Conservation (phyloP, 2,329 filamentous ascomycete genomes). For the Madurella mycetomatis region DNA sequence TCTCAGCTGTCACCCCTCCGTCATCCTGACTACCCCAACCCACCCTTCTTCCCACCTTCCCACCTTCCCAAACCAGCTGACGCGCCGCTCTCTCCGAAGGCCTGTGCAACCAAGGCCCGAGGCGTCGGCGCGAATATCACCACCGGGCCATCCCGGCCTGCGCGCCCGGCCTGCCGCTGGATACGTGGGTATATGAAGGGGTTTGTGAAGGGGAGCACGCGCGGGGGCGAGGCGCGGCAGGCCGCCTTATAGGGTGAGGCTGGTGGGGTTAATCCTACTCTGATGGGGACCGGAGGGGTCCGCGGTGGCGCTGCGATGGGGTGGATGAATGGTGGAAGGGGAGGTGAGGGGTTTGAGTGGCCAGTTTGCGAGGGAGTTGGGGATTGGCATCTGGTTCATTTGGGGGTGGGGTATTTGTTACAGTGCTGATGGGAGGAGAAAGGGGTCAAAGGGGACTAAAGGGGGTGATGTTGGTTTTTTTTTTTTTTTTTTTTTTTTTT, state of each 20-base stretch:
- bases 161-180: too few species aligned
- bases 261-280: conserved; percentile 20
- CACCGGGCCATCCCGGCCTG: too few species aligned
- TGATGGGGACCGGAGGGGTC: too few species aligned
- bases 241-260: conserved; percentile 20
- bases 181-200: too few species aligned
- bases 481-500: too few species aligned
- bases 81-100: conserved; percentile 30
- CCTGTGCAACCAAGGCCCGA: conserved; percentile 24
- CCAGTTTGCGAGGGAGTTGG: conserved; percentile 17
- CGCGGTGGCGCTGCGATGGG: conserved; percentile 19
- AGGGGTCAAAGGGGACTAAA: too few species aligned
- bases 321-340: conserved; percentile 10
- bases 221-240: conserved; percentile 6
- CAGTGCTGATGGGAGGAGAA: conserved; percentile 14
- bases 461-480: too few species aligned
- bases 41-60: conserved; percentile 21
- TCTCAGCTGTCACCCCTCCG: conserved; percentile 19
- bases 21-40: conserved; percentile 1
- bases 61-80: conserved; percentile 20
- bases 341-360: conserved; percentile 22
- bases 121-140: too few species aligned
- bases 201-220: too few species aligned
- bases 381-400: conserved; percentile 21
- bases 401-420: conserved; percentile 25